Evolutionary conservation across 768 basidiomycete genomes (phyloP), one percentile per base, ranked within the genome.

Genomic region (Trametes cinnabarina): DNA sequence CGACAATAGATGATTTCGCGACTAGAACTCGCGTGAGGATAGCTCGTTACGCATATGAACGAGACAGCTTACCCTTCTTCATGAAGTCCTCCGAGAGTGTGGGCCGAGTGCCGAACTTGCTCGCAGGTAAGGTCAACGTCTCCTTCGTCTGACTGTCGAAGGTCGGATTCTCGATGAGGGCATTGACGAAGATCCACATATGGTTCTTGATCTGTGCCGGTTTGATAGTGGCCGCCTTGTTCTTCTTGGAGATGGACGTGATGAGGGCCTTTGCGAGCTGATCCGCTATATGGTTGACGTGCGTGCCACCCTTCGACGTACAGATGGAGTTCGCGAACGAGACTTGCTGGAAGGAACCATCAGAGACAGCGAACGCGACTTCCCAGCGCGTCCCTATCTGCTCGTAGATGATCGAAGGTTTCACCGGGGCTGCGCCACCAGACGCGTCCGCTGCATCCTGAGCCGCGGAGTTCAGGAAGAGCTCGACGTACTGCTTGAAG

Each of bases 131-230:
- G 1, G 95, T 98, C 63, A 99, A 75, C 4, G 87, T 90, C 72
- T 99, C 97, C 77, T 99, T 99, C 35, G 97, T 98, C 73, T 99
- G 97, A 80, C 92, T 94, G 80, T 99, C 96, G 73, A 99, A 99
- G 1, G 94, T 92, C 9, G 97, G 96, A 68, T 99, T 99, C 76
- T 96, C 95, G 63, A 99, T 88, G 59, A 97, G 78, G 14, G 92
- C 86, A 67, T 98, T 98, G 68, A 99, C 87, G 67, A 98, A 99
- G 52, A 99, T 82, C 93, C 92, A 95, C 86, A 99, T 94, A 69
- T 99, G 95, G 67, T 89, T 94, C 79, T 93, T 96, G 76, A 98
- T 87, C 74, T 97, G 94, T 51, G 86, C 83, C 15, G 92, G 82
- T 72, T 98, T 98, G 67, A 98, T 89, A 0, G 89, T 82, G n/a